phyloP scores from a whole-genome alignment of 2,329 filamentous ascomycete species.

The Calonectria pseudoreteaudii region DNA sequence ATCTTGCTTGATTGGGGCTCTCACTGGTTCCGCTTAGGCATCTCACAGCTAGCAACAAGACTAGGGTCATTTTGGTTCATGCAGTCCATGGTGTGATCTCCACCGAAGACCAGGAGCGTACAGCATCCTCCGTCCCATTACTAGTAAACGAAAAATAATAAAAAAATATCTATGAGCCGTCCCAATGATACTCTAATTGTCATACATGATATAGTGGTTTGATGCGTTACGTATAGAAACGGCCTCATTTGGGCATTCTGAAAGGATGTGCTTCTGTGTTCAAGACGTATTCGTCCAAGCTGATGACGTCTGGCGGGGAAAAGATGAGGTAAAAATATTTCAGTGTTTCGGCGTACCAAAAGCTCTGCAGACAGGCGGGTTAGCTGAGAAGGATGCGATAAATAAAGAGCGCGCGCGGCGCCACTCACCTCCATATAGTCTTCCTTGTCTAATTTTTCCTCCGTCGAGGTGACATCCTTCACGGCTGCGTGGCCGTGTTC shows the following conservation, averaged over 20 bases:
- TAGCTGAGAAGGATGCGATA: constrained; percentile 27
- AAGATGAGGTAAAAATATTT: constrained; percentile 84
- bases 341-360: constrained; percentile 80
- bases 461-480: constrained; percentile 52
- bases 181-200: not conserved
- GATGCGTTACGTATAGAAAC: not conserved
- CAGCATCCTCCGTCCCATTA: not conserved
- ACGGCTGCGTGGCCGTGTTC: constrained; percentile 61
- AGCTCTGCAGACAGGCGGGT: constrained; percentile 63
- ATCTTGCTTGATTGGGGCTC: not conserved
- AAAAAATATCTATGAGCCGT: not conserved
- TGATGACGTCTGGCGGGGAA: constrained; percentile 70
- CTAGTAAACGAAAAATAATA: not conserved
- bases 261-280: constrained; percentile 66
- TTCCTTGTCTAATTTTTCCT: constrained; percentile 49
- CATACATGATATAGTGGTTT: not conserved
- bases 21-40: not conserved
- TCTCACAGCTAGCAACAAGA: not conserved
- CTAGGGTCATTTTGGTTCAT: not conserved
- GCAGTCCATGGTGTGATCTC: not conserved
- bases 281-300: constrained; percentile 75
- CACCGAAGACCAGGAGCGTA: not conserved
- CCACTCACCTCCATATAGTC: constrained; percentile 71
- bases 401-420: not conserved
- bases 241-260: constrained; percentile 27